Evolutionary conservation across 371 early-diverging fungal genomes (phyloP).

Genomic region (Smittium culicis): DNA sequence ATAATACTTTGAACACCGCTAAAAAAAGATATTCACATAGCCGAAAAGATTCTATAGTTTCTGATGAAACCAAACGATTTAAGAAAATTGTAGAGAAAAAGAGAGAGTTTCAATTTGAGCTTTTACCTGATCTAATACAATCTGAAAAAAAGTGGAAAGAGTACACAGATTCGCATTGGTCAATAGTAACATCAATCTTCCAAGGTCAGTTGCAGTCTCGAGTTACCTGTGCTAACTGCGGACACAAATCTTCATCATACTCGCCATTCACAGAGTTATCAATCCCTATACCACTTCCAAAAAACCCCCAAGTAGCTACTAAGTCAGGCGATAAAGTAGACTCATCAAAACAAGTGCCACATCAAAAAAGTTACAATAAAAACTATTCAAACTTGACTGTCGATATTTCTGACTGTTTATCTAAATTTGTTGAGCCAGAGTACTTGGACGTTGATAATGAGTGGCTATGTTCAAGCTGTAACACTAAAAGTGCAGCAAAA

Average conservation of each 20-base stretch:
- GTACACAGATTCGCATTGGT: constrained; percentile 25
- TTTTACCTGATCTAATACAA: constrained; percentile 22
- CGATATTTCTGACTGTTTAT: constrained; percentile 64
- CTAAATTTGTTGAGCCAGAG: constrained; percentile 71
- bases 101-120: constrained; percentile 24
- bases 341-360: neutral
- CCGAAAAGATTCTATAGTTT: constrained; percentile 10
- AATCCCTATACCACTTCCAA: constrained; percentile 71
- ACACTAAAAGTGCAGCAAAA: constrained; percentile 47
- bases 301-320: too few species aligned
- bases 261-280: constrained; percentile 85
- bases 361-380: constrained; percentile 12
- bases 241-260: constrained; percentile 68
- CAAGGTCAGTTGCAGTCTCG: constrained; percentile 66
- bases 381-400: constrained; percentile 22
- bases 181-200: constrained; percentile 41
- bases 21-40: neutral
- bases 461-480: constrained; percentile 84
- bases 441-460: constrained; percentile 73
- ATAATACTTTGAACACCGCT: constrained; percentile 60
- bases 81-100: constrained; percentile 15
- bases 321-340: neutral
- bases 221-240: constrained; percentile 23
- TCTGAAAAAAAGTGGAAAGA: constrained; percentile 19
- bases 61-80: constrained; percentile 8